Percentiles rank a stretch among this genome's conserved stretches.
These are phyloP conservation scores for Alternaria consortialis DNA, from an alignment of 2,329 filamentous ascomycete species.

Conservation along the genomic window DNA sequence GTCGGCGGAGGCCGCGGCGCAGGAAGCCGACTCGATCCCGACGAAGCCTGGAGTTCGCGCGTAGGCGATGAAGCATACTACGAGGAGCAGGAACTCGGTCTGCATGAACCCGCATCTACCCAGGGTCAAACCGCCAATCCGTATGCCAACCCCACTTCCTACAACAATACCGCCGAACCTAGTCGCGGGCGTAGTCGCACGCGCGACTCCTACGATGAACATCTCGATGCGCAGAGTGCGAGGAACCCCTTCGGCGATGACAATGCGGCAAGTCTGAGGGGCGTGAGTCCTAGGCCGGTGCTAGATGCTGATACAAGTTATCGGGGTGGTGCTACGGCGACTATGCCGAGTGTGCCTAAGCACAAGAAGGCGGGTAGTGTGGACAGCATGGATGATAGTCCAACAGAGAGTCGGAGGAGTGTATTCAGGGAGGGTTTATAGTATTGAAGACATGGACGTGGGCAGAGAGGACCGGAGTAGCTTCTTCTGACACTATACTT, in stretches of 20 bases:
- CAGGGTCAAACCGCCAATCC: conserved; percentile 51
- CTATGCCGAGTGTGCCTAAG: conserved; percentile 49
- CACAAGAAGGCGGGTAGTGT: conserved; percentile 45
- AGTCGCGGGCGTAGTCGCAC: conserved; percentile 59
- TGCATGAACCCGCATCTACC: conserved; percentile 54
- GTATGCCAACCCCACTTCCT: conserved; percentile 18
- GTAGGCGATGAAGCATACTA: conserved; percentile 81
- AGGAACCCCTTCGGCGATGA: conserved; percentile 52
- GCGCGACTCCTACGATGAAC: conserved; percentile 55
- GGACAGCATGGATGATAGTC: conserved; percentile 63
- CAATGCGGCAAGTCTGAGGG: conserved; percentile 63
- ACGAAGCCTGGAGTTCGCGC: conserved; percentile 85
- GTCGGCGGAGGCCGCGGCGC: conserved; percentile 48
- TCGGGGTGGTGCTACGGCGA: conserved; percentile 50
- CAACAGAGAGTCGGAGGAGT: conserved; percentile 71
- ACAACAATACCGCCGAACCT: conserved; percentile 28
- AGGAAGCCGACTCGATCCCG: conserved; percentile 75
- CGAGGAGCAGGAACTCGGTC: conserved; percentile 78
- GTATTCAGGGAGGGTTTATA: conserved; percentile 75
- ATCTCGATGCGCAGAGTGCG: conserved; percentile 40
- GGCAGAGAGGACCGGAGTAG: no score
- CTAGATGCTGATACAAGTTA: conserved; percentile 58
- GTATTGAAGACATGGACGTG: neutral
- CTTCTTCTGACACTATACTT: neutral
- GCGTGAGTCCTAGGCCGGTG: conserved; percentile 77